Base-by-base conservation (phyloP, 2,329 filamentous ascomycete species). In the Pseudogymnoascus sp. region DNA sequence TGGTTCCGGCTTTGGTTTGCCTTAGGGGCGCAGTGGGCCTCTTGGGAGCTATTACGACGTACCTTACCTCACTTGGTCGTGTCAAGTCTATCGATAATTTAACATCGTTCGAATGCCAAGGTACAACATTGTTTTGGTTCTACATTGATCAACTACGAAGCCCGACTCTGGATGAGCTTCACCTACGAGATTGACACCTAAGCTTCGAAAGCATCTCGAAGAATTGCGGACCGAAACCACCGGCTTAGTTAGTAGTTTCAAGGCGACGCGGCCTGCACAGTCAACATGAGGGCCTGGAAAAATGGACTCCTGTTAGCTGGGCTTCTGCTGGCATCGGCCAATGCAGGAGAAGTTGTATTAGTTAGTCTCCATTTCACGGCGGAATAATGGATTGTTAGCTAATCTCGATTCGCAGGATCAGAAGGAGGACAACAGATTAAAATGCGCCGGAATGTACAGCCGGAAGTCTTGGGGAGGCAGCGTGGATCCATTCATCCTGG, bases 371-470 rank as follows among this genome's bases (percentile, higher is more conserved):
- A 26, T 31, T 39, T 12, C 37, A 14, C 23, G 40, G 14, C 54
- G 3, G 29, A 60, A 21, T 42, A 7, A 36, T 42, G 29, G 26
- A 57, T 57, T 57, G 16, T 21, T 34, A 31, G 11, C 42, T 36
- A 18, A 26, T 11, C 16, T 57, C 26, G 26, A 4, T 40, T 31
- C 31, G 34, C 63, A 96, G 90, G 88, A 91, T 75, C 83, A 95
- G 73, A 85, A 86, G 63, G 85, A 90, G 61, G 83, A 87, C 37
- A 89, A 93, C 72, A 82, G 86, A 72, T 90, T 96, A 78, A 85
- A 88, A 84, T 97, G 93, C 79, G 80, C 83, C 63, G 85, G 93
- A 78, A 97, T 97, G 93, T 97, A 97, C 80, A 93, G 90, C 78
- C 87, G 86, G 73, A 89, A 86, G 72, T 83, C 88, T 61, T 97